These are phyloP conservation scores for Jacaranda copaia DNA, from an alignment of 257 asterid genomes.

Conservation along the genomic window DNA sequence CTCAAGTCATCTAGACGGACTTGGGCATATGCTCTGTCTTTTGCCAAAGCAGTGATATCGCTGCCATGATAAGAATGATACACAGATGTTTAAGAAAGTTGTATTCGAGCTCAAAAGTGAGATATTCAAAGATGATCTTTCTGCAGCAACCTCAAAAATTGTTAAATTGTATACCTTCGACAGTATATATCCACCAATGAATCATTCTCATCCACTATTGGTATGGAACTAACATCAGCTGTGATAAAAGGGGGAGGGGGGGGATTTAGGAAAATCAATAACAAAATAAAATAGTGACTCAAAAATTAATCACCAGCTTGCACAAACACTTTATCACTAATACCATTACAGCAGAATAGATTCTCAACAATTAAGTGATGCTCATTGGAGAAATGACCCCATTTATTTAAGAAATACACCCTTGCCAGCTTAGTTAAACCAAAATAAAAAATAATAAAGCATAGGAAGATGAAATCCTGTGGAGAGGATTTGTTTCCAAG, in stretches of 20 bases:
- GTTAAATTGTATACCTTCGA: conserved; percentile 57
- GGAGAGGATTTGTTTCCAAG: too few relatives aligned
- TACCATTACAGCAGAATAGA: not conserved
- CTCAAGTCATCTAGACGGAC: conserved; percentile 71
- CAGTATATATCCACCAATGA: conserved; percentile 76
- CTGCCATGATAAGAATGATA: conserved; percentile 46
- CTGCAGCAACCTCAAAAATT: conserved; percentile 13
- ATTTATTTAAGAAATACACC: not conserved
- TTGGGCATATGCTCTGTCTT: conserved; percentile 70
- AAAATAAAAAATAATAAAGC: conserved; percentile 4
- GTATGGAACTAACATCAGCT: conserved; percentile 80
- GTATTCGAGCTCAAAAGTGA: conserved; percentile 24
- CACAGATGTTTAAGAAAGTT: conserved; percentile 11
- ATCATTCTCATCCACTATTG: conserved; percentile 78
- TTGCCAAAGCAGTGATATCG: conserved; percentile 80
- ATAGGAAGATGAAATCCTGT: conserved; percentile 7
- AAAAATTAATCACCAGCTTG: conserved; percentile 9
- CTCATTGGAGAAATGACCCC: not conserved
- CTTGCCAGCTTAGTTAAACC: conserved; percentile 6
- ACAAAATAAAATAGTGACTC: conserved; percentile 16
- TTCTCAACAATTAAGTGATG: conserved; percentile 7
- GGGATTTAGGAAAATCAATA: conserved; percentile 15
- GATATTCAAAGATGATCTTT: not conserved
- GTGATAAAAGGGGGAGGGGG: conserved; percentile 31
- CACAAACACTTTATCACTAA: conserved; percentile 13